Evolutionary conservation across 768 basidiomycete genomes (phyloP).

Genomic region (Amanita fuliginea): DNA sequence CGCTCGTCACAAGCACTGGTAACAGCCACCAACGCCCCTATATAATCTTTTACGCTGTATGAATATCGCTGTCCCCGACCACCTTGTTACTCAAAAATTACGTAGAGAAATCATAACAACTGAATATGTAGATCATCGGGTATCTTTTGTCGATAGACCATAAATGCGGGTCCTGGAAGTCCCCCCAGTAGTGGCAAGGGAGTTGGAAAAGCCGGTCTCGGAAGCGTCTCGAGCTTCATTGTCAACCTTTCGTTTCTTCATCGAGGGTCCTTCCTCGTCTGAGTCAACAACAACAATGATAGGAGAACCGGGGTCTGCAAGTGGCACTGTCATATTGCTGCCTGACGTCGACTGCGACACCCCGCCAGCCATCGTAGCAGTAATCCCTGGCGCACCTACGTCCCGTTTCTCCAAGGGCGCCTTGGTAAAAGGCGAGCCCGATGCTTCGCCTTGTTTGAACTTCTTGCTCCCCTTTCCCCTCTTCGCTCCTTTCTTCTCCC

Average conservation of each 20-base stretch:
- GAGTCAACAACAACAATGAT: conserved; percentile 54
- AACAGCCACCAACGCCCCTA: too few species aligned
- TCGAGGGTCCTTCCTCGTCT: conserved; percentile 40
- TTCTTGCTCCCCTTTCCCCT: conserved; percentile 25
- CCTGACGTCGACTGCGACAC: background rate
- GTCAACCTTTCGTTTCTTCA: conserved; percentile 47
- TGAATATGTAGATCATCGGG: background rate
- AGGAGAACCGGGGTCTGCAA: conserved; percentile 34
- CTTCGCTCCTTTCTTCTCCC: conserved; percentile 25
- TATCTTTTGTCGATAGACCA: background rate
- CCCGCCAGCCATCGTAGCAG: background rate
- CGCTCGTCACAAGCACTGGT: too few species aligned
- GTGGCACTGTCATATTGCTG: conserved; percentile 5
- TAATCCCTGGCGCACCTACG: background rate
- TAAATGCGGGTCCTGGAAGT: background rate
- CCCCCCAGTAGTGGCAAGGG: too few species aligned
- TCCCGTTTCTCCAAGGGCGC: conserved; percentile 21
- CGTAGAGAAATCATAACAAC: background rate
- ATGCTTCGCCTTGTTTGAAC: conserved; percentile 2
- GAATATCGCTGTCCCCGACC: background rate
- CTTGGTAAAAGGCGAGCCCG: conserved; percentile 33
- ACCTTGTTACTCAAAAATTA: background rate
- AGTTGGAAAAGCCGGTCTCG: too few species aligned
- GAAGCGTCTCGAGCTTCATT: conserved; percentile 10
- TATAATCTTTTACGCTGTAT: too few species aligned